Conservation (phyloP, 306 rosid genomes). For the Abrus precatorius region DNA sequence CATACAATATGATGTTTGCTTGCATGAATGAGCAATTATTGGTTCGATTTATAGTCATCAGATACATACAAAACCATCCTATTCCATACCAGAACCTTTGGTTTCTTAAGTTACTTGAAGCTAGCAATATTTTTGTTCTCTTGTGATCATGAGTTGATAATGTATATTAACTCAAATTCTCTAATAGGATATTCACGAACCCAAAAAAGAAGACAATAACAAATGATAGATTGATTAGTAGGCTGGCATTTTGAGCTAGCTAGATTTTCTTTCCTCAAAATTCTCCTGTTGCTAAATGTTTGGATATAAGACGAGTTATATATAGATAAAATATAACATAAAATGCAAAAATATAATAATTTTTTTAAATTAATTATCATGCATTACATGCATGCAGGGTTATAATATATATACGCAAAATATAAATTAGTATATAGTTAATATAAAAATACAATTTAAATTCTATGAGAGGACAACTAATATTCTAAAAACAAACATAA, state of each 20-base stretch:
- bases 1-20: constrained; percentile 1
- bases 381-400: not conserved
- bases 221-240: constrained; percentile 23
- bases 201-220: constrained; percentile 13
- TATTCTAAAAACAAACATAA: not conserved
- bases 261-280: not conserved
- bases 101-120: not conserved
- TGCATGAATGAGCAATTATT: constrained; percentile 40
- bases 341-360: not conserved
- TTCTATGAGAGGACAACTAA: not conserved
- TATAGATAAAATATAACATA: not conserved
- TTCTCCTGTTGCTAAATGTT: not conserved
- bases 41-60: constrained; percentile 10
- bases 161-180: not conserved
- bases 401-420: not conserved
- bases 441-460: not conserved
- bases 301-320: not conserved
- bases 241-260: constrained; percentile 8
- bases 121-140: constrained; percentile 25
- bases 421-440: not conserved
- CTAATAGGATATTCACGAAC: constrained; percentile 22
- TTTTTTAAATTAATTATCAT: not conserved
- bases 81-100: constrained; percentile 32
- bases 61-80: constrained; percentile 43
- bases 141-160: constrained; percentile 27